Conservation (phyloP, 257 asterid species). For the Solanum ossicruentum region DNA sequence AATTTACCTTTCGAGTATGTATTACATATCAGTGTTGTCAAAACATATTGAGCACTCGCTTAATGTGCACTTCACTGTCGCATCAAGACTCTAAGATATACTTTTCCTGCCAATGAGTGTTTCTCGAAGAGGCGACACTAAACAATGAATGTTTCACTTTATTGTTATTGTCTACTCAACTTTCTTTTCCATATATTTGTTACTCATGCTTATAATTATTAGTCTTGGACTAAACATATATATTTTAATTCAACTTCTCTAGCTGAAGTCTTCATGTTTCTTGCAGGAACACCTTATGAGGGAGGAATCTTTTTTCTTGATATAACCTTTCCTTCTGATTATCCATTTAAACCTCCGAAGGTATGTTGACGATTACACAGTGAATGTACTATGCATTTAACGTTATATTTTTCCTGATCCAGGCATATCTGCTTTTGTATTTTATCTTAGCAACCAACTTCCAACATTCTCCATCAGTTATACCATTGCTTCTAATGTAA, state of each 20-base stretch:
- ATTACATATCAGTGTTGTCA: neutral
- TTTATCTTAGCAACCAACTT: neutral
- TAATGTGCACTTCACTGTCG: neutral
- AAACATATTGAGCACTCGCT: neutral
- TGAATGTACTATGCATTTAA: neutral
- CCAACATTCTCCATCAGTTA: neutral
- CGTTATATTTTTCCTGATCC: neutral
- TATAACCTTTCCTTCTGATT: slow-evolving; percentile 70
- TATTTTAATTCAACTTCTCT: neutral
- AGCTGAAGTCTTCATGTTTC: slow-evolving; percentile 1
- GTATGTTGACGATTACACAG: slow-evolving; percentile 23
- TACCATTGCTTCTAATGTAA: neutral
- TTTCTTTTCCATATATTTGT: neutral
- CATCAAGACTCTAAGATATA: neutral
- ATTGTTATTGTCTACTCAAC: neutral
- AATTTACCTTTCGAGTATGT: neutral
- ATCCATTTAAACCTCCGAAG: slow-evolving; percentile 90
- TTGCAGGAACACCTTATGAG: slow-evolving; percentile 86
- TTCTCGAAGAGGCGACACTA: neutral
- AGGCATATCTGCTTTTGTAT: neutral
- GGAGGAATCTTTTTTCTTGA: slow-evolving; percentile 87
- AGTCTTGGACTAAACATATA: neutral
- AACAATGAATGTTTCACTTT: neutral
- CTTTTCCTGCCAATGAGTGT: neutral
- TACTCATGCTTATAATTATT: neutral